Evolutionary conservation across 495 filamentous ascomycete genomes (phyloP), one percentile per base, ranked within the genome.

Genomic region (Penicillium salamii): DNA sequence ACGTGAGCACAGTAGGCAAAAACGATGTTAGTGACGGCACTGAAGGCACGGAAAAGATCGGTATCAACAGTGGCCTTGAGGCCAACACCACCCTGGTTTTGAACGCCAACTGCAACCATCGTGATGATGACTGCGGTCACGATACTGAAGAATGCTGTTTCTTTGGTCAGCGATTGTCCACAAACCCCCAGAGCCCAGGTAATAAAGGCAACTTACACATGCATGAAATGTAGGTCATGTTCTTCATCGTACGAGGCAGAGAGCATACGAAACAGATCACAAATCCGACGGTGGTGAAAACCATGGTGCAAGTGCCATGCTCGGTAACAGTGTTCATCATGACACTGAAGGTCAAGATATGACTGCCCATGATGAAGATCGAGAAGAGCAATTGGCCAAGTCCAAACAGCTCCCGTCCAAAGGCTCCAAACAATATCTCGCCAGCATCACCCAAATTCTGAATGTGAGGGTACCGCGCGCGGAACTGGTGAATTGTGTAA

Each of bases 371-470:
- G 49, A 87, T 81, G 69, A 91, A 89, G 32, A 86, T 63, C 26
- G 89, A 77, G 63, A 89, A 83, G 37, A 88, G 50, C 8, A 80
- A 66, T 53, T 87, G 85, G 52, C 79, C 83, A 35, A 67, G 64
- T 6, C 80, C 81, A 49, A 85, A 72, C 17, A 91, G 50, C 49
- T 85, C 79, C 35, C 83, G 81, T 0, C 86, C 86, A 24, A 80
- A 65, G 3, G 56, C 68, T 4, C 86, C 87, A 61, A 83, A 73
- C 35, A 90, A 71, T 46, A 92, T 67, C 19, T 79, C 65, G n/a
- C 84, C 84, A 1, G 80, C 86, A 55, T 93, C 87, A n/a, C 82
- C 83, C 57, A 90, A 83, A 64, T 82, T 81, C 55, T 81, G 70
- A n/a, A 90, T 78, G 13, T 82, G 69, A 3, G 63, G 63, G 26